Conservation (phyloP, 1,139 yeast species). For the Spencermartinsiella ligniputridi region DNA sequence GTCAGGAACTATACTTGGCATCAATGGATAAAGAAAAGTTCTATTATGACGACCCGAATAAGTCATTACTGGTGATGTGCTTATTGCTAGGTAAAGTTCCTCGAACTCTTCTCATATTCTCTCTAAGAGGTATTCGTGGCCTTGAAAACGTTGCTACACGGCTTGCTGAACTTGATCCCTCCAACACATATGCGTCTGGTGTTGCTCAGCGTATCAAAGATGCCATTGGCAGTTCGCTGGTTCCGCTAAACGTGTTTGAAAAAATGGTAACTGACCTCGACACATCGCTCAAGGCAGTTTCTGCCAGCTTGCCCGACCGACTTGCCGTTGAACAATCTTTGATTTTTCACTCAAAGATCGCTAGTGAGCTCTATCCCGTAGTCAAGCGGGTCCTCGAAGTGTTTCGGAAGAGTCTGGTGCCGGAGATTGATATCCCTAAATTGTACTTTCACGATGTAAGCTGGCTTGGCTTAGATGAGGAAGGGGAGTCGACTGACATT, state of each 20-base stretch:
- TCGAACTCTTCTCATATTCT: slow-evolving; percentile 61
- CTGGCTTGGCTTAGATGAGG: slow-evolving; percentile 58
- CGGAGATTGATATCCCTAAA: slow-evolving; percentile 35
- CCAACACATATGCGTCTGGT: slow-evolving; percentile 13
- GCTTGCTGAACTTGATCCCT: slow-evolving; percentile 32
- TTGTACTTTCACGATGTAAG: slow-evolving; percentile 63
- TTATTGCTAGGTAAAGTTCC: slow-evolving; percentile 60
- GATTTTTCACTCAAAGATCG: slow-evolving; percentile 58
- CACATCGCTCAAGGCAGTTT: slow-evolving; percentile 31
- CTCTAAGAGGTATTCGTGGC: slow-evolving; percentile 64
- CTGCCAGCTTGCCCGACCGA: slow-evolving; percentile 14
- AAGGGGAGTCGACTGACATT: slow-evolving; percentile 11
- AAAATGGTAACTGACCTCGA: slow-evolving; percentile 55
- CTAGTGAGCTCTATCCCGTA: slow-evolving; percentile 42
- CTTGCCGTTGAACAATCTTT: slow-evolving; percentile 58
- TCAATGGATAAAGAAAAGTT: slow-evolving; percentile 17
- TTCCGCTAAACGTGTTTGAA: slow-evolving; percentile 58
- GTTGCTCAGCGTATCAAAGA: slow-evolving; percentile 41
- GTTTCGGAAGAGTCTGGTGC: slow-evolving; percentile 27
- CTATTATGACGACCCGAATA: slow-evolving; percentile 9
- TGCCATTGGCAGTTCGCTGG: slow-evolving; percentile 51
- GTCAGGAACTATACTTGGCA: slow-evolving; percentile 54
- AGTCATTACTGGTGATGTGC: slow-evolving; percentile 27
- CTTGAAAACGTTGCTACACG: slow-evolving; percentile 49
- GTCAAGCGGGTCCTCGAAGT: slow-evolving; percentile 35